Evolutionary conservation across 1,139 yeast species (phyloP).

Genomic region (Meyerozyma athensensis): DNA sequence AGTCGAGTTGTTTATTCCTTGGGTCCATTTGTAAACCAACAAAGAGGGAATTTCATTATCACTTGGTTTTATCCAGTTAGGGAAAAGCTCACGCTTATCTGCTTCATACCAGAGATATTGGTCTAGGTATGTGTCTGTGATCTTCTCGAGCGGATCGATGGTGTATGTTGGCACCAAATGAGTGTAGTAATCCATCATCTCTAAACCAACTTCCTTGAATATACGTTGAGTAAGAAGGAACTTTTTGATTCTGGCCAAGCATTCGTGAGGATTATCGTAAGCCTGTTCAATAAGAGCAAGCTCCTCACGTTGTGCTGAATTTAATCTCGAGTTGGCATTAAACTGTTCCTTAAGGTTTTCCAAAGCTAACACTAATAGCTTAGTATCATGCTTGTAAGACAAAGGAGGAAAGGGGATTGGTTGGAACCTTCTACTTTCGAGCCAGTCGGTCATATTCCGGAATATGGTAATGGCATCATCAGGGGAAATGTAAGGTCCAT

Average conservation of each 20-base stretch:
- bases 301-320: slow-evolving; percentile 87
- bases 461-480: slow-evolving; percentile 86
- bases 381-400: slow-evolving; percentile 90
- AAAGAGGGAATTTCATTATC: slow-evolving; percentile 93
- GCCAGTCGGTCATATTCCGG: slow-evolving; percentile 87
- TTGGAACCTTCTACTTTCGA: slow-evolving; percentile 77
- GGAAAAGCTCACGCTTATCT: slow-evolving; percentile 80
- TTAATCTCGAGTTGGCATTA: slow-evolving; percentile 77
- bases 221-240: slow-evolving; percentile 83
- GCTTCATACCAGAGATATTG: slow-evolving; percentile 97
- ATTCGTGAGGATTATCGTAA: slow-evolving; percentile 94
- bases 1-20: slow-evolving; percentile 78
- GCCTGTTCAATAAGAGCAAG: slow-evolving; percentile 93
- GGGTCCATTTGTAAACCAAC: slow-evolving; percentile 90
- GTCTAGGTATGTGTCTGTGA: slow-evolving; percentile 93
- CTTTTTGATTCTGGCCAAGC: slow-evolving; percentile 78
- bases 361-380: slow-evolving; percentile 78
- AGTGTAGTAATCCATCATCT: slow-evolving; percentile 89
- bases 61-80: slow-evolving; percentile 94
- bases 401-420: slow-evolving; percentile 95
- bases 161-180: slow-evolving; percentile 82
- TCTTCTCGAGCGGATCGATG: slow-evolving; percentile 88
- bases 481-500: slow-evolving; percentile 84
- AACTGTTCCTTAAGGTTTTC: slow-evolving; percentile 84
- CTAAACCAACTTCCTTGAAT: slow-evolving; percentile 82